A percentile compares a stretch with the other conserved stretches of the same genome.
Evolutionary conservation across 2,329 filamentous ascomycete genomes (phyloP).

Genomic region (Venturia effusa): DNA sequence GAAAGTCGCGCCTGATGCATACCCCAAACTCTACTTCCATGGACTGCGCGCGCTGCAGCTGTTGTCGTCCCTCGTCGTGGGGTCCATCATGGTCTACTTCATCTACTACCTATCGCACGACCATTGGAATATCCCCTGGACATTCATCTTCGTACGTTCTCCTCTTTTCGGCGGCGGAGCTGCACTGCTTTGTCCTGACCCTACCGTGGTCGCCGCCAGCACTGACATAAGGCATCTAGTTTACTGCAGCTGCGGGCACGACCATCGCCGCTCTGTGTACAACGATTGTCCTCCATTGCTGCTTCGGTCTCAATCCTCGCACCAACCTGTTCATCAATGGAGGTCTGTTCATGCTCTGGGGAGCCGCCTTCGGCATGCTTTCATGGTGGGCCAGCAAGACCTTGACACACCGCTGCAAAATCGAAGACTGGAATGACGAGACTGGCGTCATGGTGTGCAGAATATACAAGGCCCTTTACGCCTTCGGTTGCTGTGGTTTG

Average conservation of each 20-base stretch:
- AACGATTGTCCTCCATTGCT: conserved; percentile 42
- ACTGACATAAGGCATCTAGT: conserved; percentile 24
- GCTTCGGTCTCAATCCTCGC: conserved; percentile 39
- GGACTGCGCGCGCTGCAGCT: conserved; percentile 30
- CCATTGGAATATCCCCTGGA: conserved; percentile 45
- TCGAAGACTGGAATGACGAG: conserved; percentile 41
- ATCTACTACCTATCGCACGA: conserved; percentile 42
- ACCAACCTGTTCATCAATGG: conserved; percentile 41
- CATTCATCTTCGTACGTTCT: conserved; percentile 47
- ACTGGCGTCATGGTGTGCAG: conserved; percentile 46
- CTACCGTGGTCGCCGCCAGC: no score
- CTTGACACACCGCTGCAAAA: conserved; percentile 39
- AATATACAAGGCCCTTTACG: conserved; percentile 49
- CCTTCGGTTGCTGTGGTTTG: conserved; percentile 40
- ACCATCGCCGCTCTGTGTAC: conserved; percentile 36
- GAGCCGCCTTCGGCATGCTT: conserved; percentile 39
- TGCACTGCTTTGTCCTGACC: background rate
- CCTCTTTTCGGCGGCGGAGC: background rate
- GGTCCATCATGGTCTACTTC: conserved; percentile 44
- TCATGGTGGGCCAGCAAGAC: conserved; percentile 44
- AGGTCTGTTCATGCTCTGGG: conserved; percentile 40
- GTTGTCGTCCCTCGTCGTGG: conserved; percentile 37
- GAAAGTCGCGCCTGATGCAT: conserved; percentile 30
- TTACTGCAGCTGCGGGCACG: conserved; percentile 40
- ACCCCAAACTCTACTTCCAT: conserved; percentile 34